These are phyloP conservation scores for Toxicodendron radicans DNA, from an alignment of 345 rosid genomes.

Conservation along the genomic window DNA sequence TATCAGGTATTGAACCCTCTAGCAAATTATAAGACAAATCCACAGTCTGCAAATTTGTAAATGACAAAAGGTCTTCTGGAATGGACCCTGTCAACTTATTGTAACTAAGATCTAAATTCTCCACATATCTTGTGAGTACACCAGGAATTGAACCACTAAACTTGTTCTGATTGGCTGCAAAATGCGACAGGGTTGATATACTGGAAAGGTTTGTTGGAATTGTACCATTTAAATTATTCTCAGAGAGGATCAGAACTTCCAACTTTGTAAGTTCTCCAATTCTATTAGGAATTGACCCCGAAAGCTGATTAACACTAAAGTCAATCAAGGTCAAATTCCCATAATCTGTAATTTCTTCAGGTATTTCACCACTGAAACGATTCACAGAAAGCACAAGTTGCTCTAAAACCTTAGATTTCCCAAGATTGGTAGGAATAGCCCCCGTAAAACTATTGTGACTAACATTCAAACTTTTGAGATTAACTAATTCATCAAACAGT, in stretches of 20 bases:
- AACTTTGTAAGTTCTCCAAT: conserved; percentile 53
- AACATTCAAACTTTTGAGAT: conserved; percentile 51
- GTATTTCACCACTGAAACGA: conserved; percentile 37
- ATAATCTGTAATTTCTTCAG: conserved; percentile 37
- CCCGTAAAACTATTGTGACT: conserved; percentile 35
- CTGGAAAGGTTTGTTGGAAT: conserved; percentile 47
- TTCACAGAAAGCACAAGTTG: conserved; percentile 54
- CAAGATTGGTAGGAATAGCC: conserved; percentile 44
- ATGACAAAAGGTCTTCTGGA: conserved; percentile 48
- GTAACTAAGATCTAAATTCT: conserved; percentile 57
- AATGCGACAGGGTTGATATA: conserved; percentile 46
- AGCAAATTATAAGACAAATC: conserved; percentile 60
- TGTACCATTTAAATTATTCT: conserved; percentile 41
- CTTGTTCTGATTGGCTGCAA: conserved; percentile 58
- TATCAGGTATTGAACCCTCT: conserved; percentile 46
- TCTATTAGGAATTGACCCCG: conserved; percentile 46
- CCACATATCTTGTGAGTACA: conserved; percentile 47
- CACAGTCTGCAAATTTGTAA: conserved; percentile 32
- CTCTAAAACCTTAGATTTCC: conserved; percentile 37
- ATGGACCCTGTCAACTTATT: conserved; percentile 46
- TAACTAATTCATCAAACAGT: conserved; percentile 48
- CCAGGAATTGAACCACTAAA: conserved; percentile 51
- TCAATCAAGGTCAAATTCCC: conserved; percentile 45
- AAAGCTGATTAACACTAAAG: conserved; percentile 48
- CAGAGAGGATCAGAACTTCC: conserved; percentile 49